Base-by-base conservation (phyloP, 805 yeast genomes). In the Komagataella ulmi region DNA sequence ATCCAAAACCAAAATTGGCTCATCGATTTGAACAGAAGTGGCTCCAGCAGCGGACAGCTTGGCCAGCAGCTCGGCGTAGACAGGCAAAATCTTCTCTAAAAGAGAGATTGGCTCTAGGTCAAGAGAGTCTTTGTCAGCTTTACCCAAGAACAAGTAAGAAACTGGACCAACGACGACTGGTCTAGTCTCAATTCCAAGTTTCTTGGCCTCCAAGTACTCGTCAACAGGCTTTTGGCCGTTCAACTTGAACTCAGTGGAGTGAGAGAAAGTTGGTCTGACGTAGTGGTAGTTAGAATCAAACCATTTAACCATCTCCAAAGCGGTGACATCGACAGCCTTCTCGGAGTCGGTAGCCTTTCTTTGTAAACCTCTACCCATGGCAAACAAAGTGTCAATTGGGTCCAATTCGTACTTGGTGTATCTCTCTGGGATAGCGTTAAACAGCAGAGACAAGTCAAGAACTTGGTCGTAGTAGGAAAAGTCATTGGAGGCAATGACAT, bases 321-420 rank as follows among this genome's bases (percentile, higher is more conserved):
- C 99, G 57, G 98, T 91, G 56, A 93, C 99, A 73, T 93, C 99
- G 62, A 93, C 96, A 61, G 95, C 96, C 63, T 84, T 79, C 56
- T 81, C 70, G 59, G 89, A 67, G 62, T 85, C 95, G 60, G 95
- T 85, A 60, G 95, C 96, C 73, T 85, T 83, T 77, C 93, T 88
- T 79, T 93, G 99, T 71, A 93, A 80, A 83, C 99, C 99, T 82
- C 99, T 89, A 75, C 98, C 99, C 98, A 93, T 93, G 67, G 99
- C 99, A 71, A 93, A 93, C 66, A 87, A 75, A 57, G 88, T 87
- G 74, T 93, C 99, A 61, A 93, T 78, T 69, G 88, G 83, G 59
- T 88, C 80, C 69, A 93, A 81, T 65, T 84, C 81, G 75, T 77
- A 88, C 79, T 93, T 85, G 74, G 91, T 77, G 84, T 93, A 93